Percentiles rank a stretch among this genome's conserved stretches.
Evolutionary conservation across 768 basidiomycete genomes (phyloP).

Genomic region (Multifurca ochricompacta): DNA sequence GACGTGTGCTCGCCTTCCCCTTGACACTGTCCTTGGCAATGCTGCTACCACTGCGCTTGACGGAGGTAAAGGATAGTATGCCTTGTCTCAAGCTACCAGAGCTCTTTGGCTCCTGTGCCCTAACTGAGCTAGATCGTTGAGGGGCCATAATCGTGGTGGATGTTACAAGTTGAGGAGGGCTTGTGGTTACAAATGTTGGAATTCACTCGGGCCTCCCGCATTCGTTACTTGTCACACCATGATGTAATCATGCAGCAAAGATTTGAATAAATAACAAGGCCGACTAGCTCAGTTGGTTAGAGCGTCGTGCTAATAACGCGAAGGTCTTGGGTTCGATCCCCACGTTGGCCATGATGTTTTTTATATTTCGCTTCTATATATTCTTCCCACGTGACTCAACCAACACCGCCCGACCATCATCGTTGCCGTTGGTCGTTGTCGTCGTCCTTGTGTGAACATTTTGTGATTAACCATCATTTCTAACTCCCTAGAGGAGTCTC

Average conservation of each 20-base stretch:
- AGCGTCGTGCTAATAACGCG: constrained; percentile 75
- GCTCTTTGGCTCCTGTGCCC: background rate
- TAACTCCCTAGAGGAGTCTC: no score
- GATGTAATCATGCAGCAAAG: background rate
- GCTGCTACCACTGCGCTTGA: constrained; percentile 18
- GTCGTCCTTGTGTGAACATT: no score
- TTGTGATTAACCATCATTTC: background rate
- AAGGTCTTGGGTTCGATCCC: constrained; percentile 28
- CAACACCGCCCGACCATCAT: no score
- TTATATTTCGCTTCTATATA: background rate
- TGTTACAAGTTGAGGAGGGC: background rate
- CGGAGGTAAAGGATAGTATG: constrained; percentile 17
- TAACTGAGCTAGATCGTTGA: constrained; percentile 6
- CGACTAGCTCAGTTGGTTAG: constrained; percentile 93
- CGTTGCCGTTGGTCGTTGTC: no score
- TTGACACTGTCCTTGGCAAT: constrained; percentile 15
- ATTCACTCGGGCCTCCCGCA: background rate
- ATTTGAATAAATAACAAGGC: no score
- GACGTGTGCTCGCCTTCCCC: background rate
- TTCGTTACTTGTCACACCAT: background rate
- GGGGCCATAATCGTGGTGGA: constrained; percentile 11
- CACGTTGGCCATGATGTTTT: constrained; percentile 22
- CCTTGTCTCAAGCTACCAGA: constrained; percentile 13
- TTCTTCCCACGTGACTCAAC: no score
- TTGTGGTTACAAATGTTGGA: background rate